phyloP scores from a whole-genome alignment of 108 stramenopile genomes.

The Bacterosira constricta region DNA sequence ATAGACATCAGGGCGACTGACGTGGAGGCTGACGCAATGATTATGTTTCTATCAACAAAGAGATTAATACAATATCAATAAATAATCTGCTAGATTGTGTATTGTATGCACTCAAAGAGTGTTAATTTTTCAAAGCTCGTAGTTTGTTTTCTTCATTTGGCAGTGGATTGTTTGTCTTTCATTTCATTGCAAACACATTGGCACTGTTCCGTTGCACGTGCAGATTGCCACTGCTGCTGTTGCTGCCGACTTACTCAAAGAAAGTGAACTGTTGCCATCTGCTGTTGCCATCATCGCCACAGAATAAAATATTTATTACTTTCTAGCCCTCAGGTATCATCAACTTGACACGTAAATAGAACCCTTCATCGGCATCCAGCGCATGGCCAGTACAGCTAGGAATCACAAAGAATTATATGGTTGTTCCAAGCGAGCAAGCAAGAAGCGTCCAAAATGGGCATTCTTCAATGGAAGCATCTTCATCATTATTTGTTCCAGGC shows the following conservation, averaged over 20 bases:
- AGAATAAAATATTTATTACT: constrained; percentile 60
- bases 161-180: neutral
- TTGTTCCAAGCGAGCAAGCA: constrained; percentile 36
- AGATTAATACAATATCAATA: too few species aligned
- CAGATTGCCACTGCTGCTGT: constrained; percentile 67
- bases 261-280: constrained; percentile 61
- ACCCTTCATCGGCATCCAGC: neutral
- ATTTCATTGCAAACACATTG: constrained; percentile 52
- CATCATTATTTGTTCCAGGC: constrained; percentile 20
- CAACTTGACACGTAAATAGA: constrained; percentile 53
- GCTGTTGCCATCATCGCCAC: constrained; percentile 84
- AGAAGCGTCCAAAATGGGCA: constrained; percentile 65
- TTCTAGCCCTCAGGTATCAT: constrained; percentile 18
- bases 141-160: constrained; percentile 19
- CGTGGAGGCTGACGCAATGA: too few species aligned
- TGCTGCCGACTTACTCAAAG: constrained; percentile 42
- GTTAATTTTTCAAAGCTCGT: too few species aligned
- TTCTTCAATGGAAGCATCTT: constrained; percentile 7
- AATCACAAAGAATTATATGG: constrained; percentile 57
- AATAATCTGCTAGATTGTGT: too few species aligned
- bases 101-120: too few species aligned
- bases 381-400: constrained; percentile 34
- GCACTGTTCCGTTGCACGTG: too few species aligned
- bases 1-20: too few species aligned
- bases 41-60: too few species aligned